Evolutionary conservation across 148 eudicot genomes (phyloP), one percentile per base, ranked within the genome.

Genomic region (Rheum nobile): DNA sequence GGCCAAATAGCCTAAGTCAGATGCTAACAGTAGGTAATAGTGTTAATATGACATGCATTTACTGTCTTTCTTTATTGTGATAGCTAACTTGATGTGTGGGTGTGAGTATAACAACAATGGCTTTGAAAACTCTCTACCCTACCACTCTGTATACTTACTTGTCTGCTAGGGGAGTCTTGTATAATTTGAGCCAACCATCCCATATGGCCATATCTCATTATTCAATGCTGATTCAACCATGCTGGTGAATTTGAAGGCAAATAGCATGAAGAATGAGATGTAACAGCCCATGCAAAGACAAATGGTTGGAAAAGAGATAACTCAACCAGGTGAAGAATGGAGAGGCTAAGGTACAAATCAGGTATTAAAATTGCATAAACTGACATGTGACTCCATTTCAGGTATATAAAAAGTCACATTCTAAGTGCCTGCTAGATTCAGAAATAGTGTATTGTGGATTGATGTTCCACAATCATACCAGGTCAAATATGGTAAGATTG

Each of bases 261-360:
- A 65, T 65, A 65, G 70, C 70, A 65, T 65, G 70, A 65, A 65
- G 70, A 65, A 65, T 65, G 41, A 34, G 70, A 65, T 65, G 41
- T 65, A 65, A 65, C 41, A 29, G 39, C 70, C 70, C 70, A 65
- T 65, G 70, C 70, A 31, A 32, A 65, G 70, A 65, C 70, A 65
- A 65, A 31, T 31, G 39, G 21, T 65, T 65, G 70, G 70, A 65
- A 17, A 63, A 65, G 39, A 17, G 21, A 65, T 32, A 65, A 32
- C 29, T 55, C 55, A 48, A 48, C 32, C 16, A 59, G 31, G 17
- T 29, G 67, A 59, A 59, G 67, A 59, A 59, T 59, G 10, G 7
- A 5, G 34, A 12, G 21, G 61, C 2, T 35, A 4, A n/a, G 57
- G 61, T 54, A 54, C 29, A 54, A 22, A 54, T 21, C 67, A 11